Evolutionary conservation across 768 basidiomycete species (phyloP).

Genomic region (Lactarius indigo): DNA sequence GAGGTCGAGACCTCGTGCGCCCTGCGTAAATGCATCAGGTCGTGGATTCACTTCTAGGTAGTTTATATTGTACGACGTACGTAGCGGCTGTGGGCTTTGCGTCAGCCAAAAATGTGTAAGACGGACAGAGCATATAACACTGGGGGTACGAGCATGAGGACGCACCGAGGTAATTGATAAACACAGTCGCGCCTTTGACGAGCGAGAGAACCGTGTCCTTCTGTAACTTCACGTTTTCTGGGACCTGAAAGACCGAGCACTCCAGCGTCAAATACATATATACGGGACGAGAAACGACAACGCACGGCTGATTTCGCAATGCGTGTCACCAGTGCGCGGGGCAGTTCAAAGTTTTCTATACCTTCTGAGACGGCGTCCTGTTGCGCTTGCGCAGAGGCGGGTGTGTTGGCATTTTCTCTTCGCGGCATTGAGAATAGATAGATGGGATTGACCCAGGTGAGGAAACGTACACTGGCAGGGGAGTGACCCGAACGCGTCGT

Average conservation of each 20-base stretch:
- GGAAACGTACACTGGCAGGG: too few species aligned
- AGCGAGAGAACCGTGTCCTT: conserved; percentile 86
- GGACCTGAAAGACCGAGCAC: conserved; percentile 48
- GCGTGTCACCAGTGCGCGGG: conserved; percentile 75
- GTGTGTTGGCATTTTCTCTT: conserved; percentile 54
- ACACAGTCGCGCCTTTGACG: conserved; percentile 87
- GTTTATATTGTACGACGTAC: conserved; percentile 35
- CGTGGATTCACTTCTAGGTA: neutral
- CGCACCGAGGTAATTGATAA: conserved; percentile 90
- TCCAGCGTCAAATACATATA: neutral
- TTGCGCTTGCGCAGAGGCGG: conserved; percentile 69
- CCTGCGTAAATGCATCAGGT: conserved; percentile 38
- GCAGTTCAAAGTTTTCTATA: conserved; percentile 87
- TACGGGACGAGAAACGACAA: conserved; percentile 17
- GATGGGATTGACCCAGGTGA: neutral
- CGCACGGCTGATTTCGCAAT: conserved; percentile 82
- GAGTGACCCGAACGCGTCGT: neutral
- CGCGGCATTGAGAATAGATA: conserved; percentile 51
- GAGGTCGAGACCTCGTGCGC: conserved; percentile 86
- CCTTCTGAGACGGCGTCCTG: conserved; percentile 79
- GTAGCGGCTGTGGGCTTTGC: conserved; percentile 9
- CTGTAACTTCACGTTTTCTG: conserved; percentile 80
- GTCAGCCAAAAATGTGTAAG: neutral
- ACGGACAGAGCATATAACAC: neutral
- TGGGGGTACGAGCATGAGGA: conserved; percentile 15